Base-by-base conservation (phyloP, 139 green algal genomes). In the Diplosphaera chodatii region DNA sequence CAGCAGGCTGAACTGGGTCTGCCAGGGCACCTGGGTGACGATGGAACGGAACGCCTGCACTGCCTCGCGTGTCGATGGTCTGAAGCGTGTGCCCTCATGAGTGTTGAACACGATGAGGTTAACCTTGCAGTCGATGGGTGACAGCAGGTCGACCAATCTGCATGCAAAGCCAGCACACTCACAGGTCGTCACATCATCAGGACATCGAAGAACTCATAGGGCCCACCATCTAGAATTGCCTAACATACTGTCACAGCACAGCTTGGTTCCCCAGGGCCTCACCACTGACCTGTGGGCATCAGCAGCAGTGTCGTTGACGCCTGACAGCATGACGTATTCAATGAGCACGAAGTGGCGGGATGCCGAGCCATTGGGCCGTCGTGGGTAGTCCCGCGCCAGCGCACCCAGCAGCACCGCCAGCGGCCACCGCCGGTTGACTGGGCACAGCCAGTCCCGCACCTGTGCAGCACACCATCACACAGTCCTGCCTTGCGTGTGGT, bases 101-200 rank as follows among this genome's bases (percentile, higher is more conserved):
- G 88, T 78, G 79, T 96, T 96, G 85, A 94, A 96, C 31, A 88
- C 73, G 74, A 92, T 93, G n/a, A 94, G 75, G 78, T 95, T 96
- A 64, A 93, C 76, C 67, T 91, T 92, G 87, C 82, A 90, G 37
- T 88, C 75, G 28, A 95, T 78, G 29, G 66, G 33, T 4, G 72
- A 32, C 27, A 80, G 72, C 32, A 93, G 74, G 29, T 79, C 31
- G 41, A 90, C 40, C 40, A 93, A 69, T 4, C 79, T 66, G 28
- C n/a, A n/a, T n/a, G n/a, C n/a, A n/a, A n/a, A n/a, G n/a, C n/a
- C n/a, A n/a, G n/a, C n/a, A n/a, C n/a, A n/a, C n/a, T n/a, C n/a
- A n/a, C n/a, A n/a, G n/a, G n/a, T n/a, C n/a, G n/a, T n/a, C n/a
- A n/a, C n/a, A n/a, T n/a, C n/a, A n/a, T n/a, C n/a, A n/a, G n/a